These are phyloP conservation scores for Suillus variegatus DNA, from an alignment of 768 basidiomycete genomes.

Conservation along the genomic window DNA sequence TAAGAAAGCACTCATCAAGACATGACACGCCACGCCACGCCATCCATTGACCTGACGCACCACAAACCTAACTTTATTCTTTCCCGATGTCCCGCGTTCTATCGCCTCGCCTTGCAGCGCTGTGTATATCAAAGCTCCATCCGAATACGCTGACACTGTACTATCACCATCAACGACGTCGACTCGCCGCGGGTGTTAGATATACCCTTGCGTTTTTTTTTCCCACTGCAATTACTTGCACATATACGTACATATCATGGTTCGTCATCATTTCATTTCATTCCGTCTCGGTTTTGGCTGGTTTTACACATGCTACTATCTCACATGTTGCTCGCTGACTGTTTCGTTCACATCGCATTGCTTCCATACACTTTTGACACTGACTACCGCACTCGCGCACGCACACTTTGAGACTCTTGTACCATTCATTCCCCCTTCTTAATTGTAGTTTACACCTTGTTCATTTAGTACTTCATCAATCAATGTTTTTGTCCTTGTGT, in stretches of 20 bases:
- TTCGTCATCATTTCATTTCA: not conserved
- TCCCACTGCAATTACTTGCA: conserved; percentile 1
- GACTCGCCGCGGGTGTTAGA: not conserved
- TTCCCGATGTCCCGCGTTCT: not conserved
- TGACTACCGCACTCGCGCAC: not conserved
- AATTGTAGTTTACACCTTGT: not conserved
- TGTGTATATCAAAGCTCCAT: not conserved
- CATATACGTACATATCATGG: not conserved
- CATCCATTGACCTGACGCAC: not conserved
- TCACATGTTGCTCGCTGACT: not conserved
- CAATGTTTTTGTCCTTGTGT: not conserved
- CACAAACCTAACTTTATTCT: not conserved
- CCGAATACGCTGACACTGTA: not conserved
- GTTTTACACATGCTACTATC: not conserved
- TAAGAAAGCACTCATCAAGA: not conserved
- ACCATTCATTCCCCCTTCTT: not conserved
- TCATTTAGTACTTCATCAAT: not conserved
- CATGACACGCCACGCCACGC: not conserved
- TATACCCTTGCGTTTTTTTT: not conserved
- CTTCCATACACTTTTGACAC: not conserved
- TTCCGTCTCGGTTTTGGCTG: not conserved
- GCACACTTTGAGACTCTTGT: not conserved
- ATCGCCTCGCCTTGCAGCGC: not conserved
- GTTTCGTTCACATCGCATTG: not conserved
- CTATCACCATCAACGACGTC: conserved; percentile 9